phyloP scores from a whole-genome alignment of 768 basidiomycete species.

The Termitomyces sp. region DNA sequence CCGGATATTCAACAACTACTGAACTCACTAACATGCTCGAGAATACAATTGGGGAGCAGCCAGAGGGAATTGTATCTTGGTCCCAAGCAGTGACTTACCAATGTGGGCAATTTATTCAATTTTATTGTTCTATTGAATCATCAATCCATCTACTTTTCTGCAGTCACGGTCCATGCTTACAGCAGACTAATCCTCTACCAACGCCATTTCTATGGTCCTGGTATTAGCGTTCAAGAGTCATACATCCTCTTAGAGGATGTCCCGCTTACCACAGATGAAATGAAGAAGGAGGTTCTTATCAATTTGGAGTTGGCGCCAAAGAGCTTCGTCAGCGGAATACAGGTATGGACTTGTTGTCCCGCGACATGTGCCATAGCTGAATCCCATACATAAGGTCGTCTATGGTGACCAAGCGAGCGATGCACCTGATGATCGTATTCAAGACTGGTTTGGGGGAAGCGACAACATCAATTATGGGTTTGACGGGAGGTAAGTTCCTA shows the following conservation, averaged over 20 bases:
- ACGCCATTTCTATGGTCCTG: slow-evolving; percentile 2
- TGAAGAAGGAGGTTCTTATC: neutral
- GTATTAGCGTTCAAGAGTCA: neutral
- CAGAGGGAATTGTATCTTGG: neutral
- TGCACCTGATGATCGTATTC: slow-evolving; percentile 1
- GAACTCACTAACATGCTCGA: neutral
- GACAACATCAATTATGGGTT: neutral
- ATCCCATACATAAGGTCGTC: neutral
- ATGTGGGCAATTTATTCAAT: neutral
- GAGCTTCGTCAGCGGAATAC: neutral
- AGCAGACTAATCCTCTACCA: slow-evolving; percentile 4
- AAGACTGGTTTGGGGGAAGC: neutral
- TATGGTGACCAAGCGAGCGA: neutral
- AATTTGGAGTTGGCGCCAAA: neutral
- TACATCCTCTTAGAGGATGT: neutral
- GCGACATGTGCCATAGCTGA: neutral
- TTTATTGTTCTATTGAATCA: neutral
- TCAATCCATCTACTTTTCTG: neutral
- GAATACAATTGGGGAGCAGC: neutral
- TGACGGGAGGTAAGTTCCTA: neutral
- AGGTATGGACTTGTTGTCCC: neutral
- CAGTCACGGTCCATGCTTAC: neutral
- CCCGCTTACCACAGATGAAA: neutral
- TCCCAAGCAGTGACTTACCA: neutral
- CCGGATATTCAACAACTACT: neutral